Conservation (phyloP, 2,329 filamentous ascomycete species). For the Endoconidiophora polonica region DNA sequence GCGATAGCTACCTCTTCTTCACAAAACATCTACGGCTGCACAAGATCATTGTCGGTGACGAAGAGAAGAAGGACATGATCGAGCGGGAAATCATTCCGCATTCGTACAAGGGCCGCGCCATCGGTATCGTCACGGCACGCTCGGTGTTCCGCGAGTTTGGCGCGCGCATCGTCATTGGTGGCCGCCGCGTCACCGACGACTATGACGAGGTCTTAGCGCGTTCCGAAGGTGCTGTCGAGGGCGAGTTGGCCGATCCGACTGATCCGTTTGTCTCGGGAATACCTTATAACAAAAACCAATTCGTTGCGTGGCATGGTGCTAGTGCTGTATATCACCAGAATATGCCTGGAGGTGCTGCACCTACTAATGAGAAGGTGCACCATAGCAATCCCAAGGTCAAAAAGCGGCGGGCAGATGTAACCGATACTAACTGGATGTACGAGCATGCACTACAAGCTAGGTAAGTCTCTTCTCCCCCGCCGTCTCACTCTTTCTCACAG, state of each 20-base stretch:
- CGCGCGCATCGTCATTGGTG: slow-evolving; percentile 82
- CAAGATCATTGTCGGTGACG: slow-evolving; percentile 95
- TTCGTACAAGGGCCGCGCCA: slow-evolving; percentile 94
- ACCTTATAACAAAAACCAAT: slow-evolving; percentile 97
- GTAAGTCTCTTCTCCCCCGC: slow-evolving; percentile 28
- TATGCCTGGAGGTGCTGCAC: slow-evolving; percentile 57
- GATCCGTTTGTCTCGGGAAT: slow-evolving; percentile 57
- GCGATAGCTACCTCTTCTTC: slow-evolving; percentile 97
- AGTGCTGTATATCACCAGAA: slow-evolving; percentile 88
- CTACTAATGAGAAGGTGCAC: slow-evolving; percentile 23
- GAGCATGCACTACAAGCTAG: slow-evolving; percentile 85
- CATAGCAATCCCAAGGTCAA: slow-evolving; percentile 61
- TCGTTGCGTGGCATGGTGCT: slow-evolving; percentile 95
- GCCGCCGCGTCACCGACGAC: slow-evolving; percentile 72
- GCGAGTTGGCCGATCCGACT: slow-evolving; percentile 78
- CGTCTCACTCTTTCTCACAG: neutral
- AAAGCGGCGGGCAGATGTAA: slow-evolving; percentile 73
- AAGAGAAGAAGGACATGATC: slow-evolving; percentile 95
- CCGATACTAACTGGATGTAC: slow-evolving; percentile 89
- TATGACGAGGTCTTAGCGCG: slow-evolving; percentile 66
- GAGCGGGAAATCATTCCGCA: slow-evolving; percentile 90
- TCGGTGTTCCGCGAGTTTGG: slow-evolving; percentile 97
- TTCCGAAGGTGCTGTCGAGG: slow-evolving; percentile 65
- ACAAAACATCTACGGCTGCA: slow-evolving; percentile 91
- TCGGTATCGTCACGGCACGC: slow-evolving; percentile 88